Base-by-base conservation (phyloP, 305 asterid genomes). In the Fraxinus xanthoxyloides region DNA sequence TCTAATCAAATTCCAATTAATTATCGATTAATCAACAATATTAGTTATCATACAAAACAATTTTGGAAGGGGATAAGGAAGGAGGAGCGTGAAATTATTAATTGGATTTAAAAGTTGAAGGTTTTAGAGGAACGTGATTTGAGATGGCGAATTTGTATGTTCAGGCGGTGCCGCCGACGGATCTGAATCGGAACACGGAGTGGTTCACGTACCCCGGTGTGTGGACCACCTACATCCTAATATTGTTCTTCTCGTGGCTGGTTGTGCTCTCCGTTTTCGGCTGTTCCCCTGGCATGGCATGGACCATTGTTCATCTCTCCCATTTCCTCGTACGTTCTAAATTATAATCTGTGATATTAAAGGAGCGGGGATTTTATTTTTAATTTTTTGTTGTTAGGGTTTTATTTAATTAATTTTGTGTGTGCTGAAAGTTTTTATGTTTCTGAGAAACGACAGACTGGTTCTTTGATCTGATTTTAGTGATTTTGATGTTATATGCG, bases 141-240 rank as follows among this genome's bases (percentile, higher is more conserved):
- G 69, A 51, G 74, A 84, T 84, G 87, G 85, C 85, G 75, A 84
- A 84, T 63, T 81, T 61, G 75, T 84, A 84, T 77, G 87, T 81
- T 46, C 74, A 72, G 78, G 83, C 85, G 32, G 80, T 46, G 61
- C 77, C 83, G 15, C 72, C 85, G 28, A 73, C 85, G 80, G 85
- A 83, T 83, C 85, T 83, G 82, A 82, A 82, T 78, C 82, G 82
- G 76, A 82, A 82, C 31, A 82, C 85, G 69, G 85, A 82, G 31
- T 82, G 85, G 85, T 82, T 82, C 75, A 85, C 82, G 63, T 85
- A 85, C 38, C 87, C 87, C 4, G 85, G 87, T 1, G 87, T 79
- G 0, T 85, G 88, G 88, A 78, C 88, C 12, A 85, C 79, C 21
- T 85, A 85, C 79, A 85, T 85, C n/a, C 79, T 85, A 40, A 82